Base-by-base conservation (phyloP, 2,329 filamentous ascomycete species). In the Chaetoscypha palmicola region DNA sequence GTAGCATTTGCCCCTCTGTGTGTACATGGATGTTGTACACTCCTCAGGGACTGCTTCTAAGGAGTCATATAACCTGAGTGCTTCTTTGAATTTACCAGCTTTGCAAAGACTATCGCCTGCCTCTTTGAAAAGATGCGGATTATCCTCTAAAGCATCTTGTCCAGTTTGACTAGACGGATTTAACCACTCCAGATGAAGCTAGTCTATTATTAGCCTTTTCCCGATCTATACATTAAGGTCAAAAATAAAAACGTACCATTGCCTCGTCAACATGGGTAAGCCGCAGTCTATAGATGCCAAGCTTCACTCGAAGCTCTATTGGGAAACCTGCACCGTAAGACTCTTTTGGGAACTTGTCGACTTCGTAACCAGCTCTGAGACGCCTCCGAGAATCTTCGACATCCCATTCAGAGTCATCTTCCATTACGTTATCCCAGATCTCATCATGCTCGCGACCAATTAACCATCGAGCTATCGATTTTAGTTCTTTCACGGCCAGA, bases 321-420 rank as follows among this genome's bases (percentile, higher is more conserved):
- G 90, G 91, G 30, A 96, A 68, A 1, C 81, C 79, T 30, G 73
- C 64, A 0, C 87, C 89, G 61, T 95, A 95, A 0, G 73, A 68
- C 4, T 72, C 68, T 3, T 66, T 58, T 1, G 73, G 68, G 59
- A 77, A 78, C 34, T 64, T 65, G 2, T 66, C 72, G 3, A 72
- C 68, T 7, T 71, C 64, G 60, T 84, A 95, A 1, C 74, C 74
- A 2, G 74, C 63, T 4, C 86, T 73, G 45, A 73, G 64, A 2
- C 69, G 62, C 45, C 90, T 79, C 48, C 92, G 81, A 16, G 74
- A 70, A 58, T 88, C 78, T 34, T 81, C 74, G 4, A 76, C 65
- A 61, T 98, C 92, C 79, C 89, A 98, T 65, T 98, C 92, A 45
- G 89, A 76, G 62, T 95, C 89, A 60, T 96, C 87, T 4, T 77